A percentile compares a stretch with the other conserved stretches of the same genome.
Conservation (phyloP, 2,329 filamentous ascomycete species). For the Arachnopeziza araneosa region DNA sequence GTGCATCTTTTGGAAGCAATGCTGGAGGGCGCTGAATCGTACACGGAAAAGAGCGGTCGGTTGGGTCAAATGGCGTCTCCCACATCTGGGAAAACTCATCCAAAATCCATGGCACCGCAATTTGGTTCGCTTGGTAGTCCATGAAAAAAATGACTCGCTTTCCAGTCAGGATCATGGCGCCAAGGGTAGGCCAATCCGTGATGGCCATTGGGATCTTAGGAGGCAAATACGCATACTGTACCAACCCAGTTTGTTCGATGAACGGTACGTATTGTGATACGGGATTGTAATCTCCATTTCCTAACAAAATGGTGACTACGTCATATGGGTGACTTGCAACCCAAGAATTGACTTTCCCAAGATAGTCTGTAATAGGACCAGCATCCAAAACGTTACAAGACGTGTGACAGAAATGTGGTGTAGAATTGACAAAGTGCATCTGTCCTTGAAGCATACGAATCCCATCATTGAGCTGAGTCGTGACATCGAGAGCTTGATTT, state of each 20-base stretch:
- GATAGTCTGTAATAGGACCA: conserved; percentile 70
- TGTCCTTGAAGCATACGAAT: conserved; percentile 59
- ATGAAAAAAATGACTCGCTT: conserved; percentile 76
- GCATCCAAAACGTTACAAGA: conserved; percentile 76
- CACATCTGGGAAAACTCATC: conserved; percentile 86
- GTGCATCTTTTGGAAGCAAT: conserved; percentile 46
- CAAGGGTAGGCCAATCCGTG: conserved; percentile 78
- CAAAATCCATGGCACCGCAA: conserved; percentile 72
- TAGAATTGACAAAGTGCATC: conserved; percentile 56
- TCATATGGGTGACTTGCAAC: conserved; percentile 74
- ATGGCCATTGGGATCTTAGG: conserved; percentile 63
- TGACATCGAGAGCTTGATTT: conserved; percentile 67
- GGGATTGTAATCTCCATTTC: conserved; percentile 71
- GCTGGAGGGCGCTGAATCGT: conserved; percentile 69
- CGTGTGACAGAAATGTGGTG: conserved; percentile 77
- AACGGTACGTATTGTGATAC: conserved; percentile 59
- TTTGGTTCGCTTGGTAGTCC: conserved; percentile 76
- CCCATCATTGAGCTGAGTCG: conserved; percentile 71
- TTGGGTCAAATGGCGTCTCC: conserved; percentile 73
- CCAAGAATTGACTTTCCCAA: conserved; percentile 66
- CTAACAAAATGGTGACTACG: conserved; percentile 80
- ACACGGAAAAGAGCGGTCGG: conserved; percentile 65
- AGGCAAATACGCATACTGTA: conserved; percentile 68
- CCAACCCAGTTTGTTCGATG: conserved; percentile 67
- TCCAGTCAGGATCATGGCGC: conserved; percentile 64